Evolutionary conservation across 129 eudicot species (phyloP), one percentile per base, ranked within the genome.

Genomic region (Heracleum sosnowskyi): DNA sequence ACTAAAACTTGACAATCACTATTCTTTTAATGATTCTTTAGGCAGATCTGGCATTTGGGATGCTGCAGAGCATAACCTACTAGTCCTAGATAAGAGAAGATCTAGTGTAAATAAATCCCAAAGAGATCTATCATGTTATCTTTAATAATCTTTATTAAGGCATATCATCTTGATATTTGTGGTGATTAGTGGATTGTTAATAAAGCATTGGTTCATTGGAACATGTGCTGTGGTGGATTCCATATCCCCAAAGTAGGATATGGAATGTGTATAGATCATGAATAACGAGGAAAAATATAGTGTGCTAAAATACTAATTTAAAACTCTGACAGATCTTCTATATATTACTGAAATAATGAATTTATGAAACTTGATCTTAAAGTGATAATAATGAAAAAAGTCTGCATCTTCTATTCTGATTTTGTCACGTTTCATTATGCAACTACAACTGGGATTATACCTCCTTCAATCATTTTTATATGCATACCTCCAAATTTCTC

Each of bases 341-440:
- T 60, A 60, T 57, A 24, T 57, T 57, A 57, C 64, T 24, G 29
- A n/a, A 22, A 53, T 24, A 53, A 24, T n/a, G 64, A 64, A 87
- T 80, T 71, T 77, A 77, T 85, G 89, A 79, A 86, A 82, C 88
- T 86, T 85, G 81, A 83, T 82, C 79, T 82, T 79, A 80, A 86
- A 80, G 80, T 36, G 44, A 69, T 35, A 69, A 69, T 69, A 35
- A 69, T 69, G 35, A 60, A 42, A 45, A n/a, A 41, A 12, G 46
- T 51, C 47, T 42, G 76, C 69, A 40, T 60, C 63, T 80, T 37
- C 26, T 35, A 57, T n/a, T 37, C 18, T 77, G 26, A 41, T 69
- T 68, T 41, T 74, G 77, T 74, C 60, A 42, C 15, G 57, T 42
- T 66, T 74, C 77, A 44, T 76, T 7, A 6, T 31, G 79, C 17